phyloP scores from a whole-genome alignment of 495 filamentous ascomycete species.

The Opeltia flavorubescens region DNA sequence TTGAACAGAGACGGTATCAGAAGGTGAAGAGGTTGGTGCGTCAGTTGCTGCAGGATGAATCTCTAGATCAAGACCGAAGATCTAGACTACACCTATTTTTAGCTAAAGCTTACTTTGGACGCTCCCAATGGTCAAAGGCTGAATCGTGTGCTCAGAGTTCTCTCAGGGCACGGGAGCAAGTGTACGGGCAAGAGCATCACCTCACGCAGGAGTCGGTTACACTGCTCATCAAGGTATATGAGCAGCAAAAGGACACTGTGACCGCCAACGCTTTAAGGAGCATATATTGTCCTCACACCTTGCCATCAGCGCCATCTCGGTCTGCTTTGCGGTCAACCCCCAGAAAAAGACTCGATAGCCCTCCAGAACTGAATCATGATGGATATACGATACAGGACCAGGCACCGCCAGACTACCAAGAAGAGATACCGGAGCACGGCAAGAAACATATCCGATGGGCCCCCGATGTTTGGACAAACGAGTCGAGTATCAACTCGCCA shows the following conservation, averaged over 20 bases:
- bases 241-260: slow-evolving; percentile 2
- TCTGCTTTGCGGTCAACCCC: neutral
- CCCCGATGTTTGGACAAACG: slow-evolving; percentile 10
- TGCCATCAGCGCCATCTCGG: neutral
- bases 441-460: slow-evolving; percentile 9
- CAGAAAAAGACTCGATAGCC: neutral
- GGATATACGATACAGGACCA: neutral
- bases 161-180: slow-evolving; percentile 10
- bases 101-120: slow-evolving; percentile 7
- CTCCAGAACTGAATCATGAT: neutral
- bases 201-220: slow-evolving; percentile 9
- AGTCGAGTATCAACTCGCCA: slow-evolving; percentile 11
- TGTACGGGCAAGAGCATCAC: slow-evolving; percentile 2
- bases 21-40: slow-evolving; percentile 10
- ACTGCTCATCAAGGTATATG: slow-evolving; percentile 9
- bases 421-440: neutral
- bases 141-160: slow-evolving; percentile 11
- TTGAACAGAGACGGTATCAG: slow-evolving; percentile 5
- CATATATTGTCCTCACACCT: neutral
- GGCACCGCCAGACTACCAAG: neutral
- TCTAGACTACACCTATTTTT: slow-evolving; percentile 12
- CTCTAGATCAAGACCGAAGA: slow-evolving; percentile 9
- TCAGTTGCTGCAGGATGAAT: slow-evolving; percentile 8
- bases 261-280: neutral
- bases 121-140: slow-evolving; percentile 4